A percentile compares a stretch with the other conserved stretches of the same genome.
These are phyloP conservation scores for Aspergillus awamori DNA, from an alignment of 2,329 filamentous ascomycete genomes.

Conservation along the genomic window DNA sequence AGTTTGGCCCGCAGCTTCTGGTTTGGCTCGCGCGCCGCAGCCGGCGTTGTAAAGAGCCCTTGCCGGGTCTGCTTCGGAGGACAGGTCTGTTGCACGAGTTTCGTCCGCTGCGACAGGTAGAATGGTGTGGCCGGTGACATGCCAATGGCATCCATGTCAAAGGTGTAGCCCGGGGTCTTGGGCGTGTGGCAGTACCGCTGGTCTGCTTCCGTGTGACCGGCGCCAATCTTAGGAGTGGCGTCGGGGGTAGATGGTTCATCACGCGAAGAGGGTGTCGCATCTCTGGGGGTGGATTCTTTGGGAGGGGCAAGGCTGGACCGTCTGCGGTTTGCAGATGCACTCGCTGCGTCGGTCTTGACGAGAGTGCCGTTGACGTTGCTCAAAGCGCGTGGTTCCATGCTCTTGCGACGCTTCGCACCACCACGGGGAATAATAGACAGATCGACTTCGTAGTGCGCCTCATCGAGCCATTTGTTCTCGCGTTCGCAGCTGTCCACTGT, in stretches of 20 bases:
- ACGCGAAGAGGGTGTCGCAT: conserved; percentile 34
- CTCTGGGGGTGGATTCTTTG: conserved; percentile 37
- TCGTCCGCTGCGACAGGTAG: conserved; percentile 46
- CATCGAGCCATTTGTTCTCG: conserved; percentile 75
- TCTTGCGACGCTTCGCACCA: conserved; percentile 72
- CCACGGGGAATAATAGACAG: conserved; percentile 68
- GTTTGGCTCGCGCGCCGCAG: conserved; percentile 34
- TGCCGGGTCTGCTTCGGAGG: conserved; percentile 55
- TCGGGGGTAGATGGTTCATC: conserved; percentile 21
- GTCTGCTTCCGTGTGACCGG: conserved; percentile 25
- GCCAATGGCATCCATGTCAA: conserved; percentile 42
- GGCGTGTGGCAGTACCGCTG: conserved; percentile 31
- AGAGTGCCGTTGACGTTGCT: conserved; percentile 70
- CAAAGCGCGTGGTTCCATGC: conserved; percentile 75
- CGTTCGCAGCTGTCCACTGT: conserved; percentile 65
- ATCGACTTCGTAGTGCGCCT: conserved; percentile 70
- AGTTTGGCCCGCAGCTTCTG: conserved; percentile 61
- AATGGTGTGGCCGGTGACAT: conserved; percentile 52
- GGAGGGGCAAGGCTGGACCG: conserved; percentile 35
- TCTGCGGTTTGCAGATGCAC: conserved; percentile 31
- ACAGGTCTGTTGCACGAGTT: conserved; percentile 55
- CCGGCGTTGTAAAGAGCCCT: conserved; percentile 42
- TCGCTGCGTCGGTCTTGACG: conserved; percentile 42
- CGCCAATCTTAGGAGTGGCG: conserved; percentile 10
- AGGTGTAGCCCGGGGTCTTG: conserved; percentile 40